These are phyloP conservation scores for Medicago truncatula DNA, from an alignment of 306 rosid genomes.

Conservation along the genomic window DNA sequence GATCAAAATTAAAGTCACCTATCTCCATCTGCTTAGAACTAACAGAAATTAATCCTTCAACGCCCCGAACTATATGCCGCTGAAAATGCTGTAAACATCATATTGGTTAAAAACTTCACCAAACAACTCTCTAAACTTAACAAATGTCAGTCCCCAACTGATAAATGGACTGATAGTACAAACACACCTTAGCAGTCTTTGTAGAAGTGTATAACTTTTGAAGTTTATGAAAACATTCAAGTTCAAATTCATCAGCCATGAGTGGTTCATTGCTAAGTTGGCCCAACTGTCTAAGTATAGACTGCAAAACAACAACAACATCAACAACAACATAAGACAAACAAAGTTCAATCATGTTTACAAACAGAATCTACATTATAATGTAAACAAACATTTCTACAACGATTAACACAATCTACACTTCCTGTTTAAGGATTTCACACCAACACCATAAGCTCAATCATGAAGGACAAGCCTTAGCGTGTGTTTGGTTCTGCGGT, in stretches of 20 bases:
- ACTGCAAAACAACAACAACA: conserved; percentile 55
- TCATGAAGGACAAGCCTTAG: not conserved
- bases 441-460: conserved; percentile 37
- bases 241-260: conserved; percentile 74
- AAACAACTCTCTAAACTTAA: conserved; percentile 4
- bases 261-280: conserved; percentile 69
- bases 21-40: conserved; percentile 88
- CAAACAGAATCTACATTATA: too few relatives aligned
- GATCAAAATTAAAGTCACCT: conserved; percentile 55
- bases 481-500: not conserved
- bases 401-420: not conserved
- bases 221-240: conserved; percentile 78
- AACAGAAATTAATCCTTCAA: conserved; percentile 68
- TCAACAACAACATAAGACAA: conserved; percentile 26
- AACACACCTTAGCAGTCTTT: conserved; percentile 75
- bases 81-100: conserved; percentile 74
- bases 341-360: too few relatives aligned
- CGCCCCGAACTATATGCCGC: conserved; percentile 80
- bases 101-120: conserved; percentile 34
- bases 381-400: not conserved
- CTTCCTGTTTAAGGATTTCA: conserved; percentile 9
- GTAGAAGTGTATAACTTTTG: conserved; percentile 78
- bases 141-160: not conserved
- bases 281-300: conserved; percentile 81
- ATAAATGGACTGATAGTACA: not conserved